These are phyloP conservation scores for Mercurialis annua DNA, from an alignment of 345 rosid genomes.

Conservation along the genomic window DNA sequence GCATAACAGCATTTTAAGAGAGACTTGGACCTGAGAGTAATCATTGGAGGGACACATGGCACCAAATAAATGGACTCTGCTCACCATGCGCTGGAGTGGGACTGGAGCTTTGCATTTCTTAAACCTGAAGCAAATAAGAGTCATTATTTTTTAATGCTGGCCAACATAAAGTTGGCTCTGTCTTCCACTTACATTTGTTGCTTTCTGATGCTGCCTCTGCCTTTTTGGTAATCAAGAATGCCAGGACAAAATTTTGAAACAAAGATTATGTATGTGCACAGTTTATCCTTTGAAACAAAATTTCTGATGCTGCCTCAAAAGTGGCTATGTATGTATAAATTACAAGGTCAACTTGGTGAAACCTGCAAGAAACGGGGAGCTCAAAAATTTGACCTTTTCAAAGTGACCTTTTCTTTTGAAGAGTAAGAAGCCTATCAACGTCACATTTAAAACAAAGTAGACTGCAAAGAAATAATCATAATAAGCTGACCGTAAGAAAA, in stretches of 20 bases:
- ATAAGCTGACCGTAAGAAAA: not conserved
- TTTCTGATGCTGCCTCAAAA: not conserved
- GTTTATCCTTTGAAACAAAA: not conserved
- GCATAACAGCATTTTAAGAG: slow-evolving; percentile 1
- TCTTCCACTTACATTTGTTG: slow-evolving; percentile 36
- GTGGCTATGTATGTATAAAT: not conserved
- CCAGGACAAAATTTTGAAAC: not conserved
- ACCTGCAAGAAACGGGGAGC: slow-evolving; percentile 21
- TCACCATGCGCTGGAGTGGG: not conserved
- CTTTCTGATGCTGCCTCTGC: slow-evolving; percentile 9
- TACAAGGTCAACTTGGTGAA: not conserved
- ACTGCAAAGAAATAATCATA: not conserved
- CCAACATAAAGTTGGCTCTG: slow-evolving; percentile 26
- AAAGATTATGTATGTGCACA: not conserved
- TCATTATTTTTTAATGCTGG: slow-evolving; percentile 14
- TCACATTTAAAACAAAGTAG: slow-evolving; percentile 8
- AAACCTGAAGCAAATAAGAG: slow-evolving; percentile 15
- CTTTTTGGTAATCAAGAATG: not conserved
- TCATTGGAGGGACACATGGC: slow-evolving; percentile 1
- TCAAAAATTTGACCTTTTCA: slow-evolving; percentile 30
- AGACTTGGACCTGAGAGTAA: not conserved
- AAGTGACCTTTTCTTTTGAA: slow-evolving; percentile 13
- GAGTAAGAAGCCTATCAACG: not conserved
- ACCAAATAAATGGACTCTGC: not conserved
- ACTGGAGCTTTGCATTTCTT: not conserved